A percentile compares a stretch with the other conserved stretches of the same genome.
phyloP scores from a whole-genome alignment of 139 green algal genomes.

The Auxenochlorella pyrenoidosa region DNA sequence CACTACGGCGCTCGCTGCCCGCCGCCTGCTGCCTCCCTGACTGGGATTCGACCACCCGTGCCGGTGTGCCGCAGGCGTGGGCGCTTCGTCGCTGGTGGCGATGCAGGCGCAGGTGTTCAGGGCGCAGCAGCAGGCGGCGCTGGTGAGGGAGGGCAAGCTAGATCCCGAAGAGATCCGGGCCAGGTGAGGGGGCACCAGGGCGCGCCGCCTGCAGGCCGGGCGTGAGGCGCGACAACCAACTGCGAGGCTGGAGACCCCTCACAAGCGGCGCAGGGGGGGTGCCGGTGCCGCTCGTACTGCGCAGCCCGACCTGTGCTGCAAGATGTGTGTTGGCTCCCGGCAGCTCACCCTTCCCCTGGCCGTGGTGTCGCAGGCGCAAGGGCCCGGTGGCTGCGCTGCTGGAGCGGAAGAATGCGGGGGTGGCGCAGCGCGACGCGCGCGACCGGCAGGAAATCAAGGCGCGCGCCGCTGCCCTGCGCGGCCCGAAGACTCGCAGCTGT shows the following conservation, averaged over 20 bases:
- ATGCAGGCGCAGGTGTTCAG: constrained; percentile 81
- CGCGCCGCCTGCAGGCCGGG: neutral
- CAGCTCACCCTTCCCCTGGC: neutral
- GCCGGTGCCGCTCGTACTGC: too few species aligned
- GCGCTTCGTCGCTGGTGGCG: constrained; percentile 68
- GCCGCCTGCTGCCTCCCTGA: neutral
- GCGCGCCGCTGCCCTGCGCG: neutral
- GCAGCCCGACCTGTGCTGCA: too few species aligned
- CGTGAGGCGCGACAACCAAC: too few species aligned
- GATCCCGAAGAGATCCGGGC: constrained; percentile 32
- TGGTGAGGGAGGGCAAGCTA: constrained; percentile 49
- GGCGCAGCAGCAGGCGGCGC: constrained; percentile 65
- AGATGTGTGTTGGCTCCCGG: too few species aligned
- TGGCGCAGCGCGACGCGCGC: constrained; percentile 65
- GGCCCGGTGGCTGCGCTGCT: constrained; percentile 48
- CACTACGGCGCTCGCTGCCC: neutral
- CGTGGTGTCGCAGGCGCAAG: constrained; percentile 16
- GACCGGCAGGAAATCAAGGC: constrained; percentile 77
- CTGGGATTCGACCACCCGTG: neutral
- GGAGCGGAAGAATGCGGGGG: constrained; percentile 67
- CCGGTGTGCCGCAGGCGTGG: constrained; percentile 61
- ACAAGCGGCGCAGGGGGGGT: neutral
- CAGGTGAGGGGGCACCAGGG: neutral
- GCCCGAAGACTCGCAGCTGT: neutral
- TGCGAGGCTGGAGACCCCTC: too few species aligned